Evolutionary conservation across 495 filamentous ascomycete genomes (phyloP).

Genomic region (Podospora pseudocomata): DNA sequence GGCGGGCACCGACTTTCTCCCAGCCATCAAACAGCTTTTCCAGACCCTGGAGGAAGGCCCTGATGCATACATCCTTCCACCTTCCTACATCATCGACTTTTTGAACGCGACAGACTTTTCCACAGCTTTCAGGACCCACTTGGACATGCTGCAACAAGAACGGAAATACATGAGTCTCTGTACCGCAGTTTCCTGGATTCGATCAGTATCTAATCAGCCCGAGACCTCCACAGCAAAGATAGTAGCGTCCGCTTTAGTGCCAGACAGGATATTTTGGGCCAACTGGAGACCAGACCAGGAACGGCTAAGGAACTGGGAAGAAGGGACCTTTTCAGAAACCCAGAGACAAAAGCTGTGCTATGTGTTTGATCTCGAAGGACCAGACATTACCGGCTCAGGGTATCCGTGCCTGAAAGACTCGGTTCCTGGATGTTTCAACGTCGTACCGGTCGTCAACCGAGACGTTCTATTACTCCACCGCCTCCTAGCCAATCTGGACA

Average conservation of each 20-base stretch:
- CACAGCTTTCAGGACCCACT: conserved; percentile 1
- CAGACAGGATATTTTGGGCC: conserved; percentile 14
- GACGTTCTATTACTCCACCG: conserved; percentile 12
- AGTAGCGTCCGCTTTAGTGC: conserved; percentile 10
- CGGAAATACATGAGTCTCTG: conserved; percentile 22
- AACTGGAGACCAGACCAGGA: conserved; percentile 17
- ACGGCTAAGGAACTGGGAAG: conserved; percentile 22
- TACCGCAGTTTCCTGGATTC: conserved; percentile 19
- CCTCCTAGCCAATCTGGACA: conserved; percentile 16
- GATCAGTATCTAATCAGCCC: background rate
- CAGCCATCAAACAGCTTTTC: conserved; percentile 13
- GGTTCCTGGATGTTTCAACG: conserved; percentile 15
- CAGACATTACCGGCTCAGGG: conserved; percentile 16
- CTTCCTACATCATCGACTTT: conserved; percentile 12
- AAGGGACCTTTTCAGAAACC: conserved; percentile 13
- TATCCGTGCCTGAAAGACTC: conserved; percentile 10
- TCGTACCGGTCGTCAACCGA: conserved; percentile 3
- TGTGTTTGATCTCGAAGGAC: conserved; percentile 23
- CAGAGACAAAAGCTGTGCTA: conserved; percentile 14
- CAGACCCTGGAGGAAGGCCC: conserved; percentile 9
- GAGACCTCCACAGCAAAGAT: conserved; percentile 10
- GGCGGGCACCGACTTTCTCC: conserved; percentile 13
- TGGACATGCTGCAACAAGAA: conserved; percentile 8
- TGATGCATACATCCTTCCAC: conserved; percentile 10
- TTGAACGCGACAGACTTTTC: conserved; percentile 7